Percentiles rank a stretch among this genome's conserved stretches.
phyloP scores from a whole-genome alignment of 345 rosid species.

The Toxicodendron radicans region DNA sequence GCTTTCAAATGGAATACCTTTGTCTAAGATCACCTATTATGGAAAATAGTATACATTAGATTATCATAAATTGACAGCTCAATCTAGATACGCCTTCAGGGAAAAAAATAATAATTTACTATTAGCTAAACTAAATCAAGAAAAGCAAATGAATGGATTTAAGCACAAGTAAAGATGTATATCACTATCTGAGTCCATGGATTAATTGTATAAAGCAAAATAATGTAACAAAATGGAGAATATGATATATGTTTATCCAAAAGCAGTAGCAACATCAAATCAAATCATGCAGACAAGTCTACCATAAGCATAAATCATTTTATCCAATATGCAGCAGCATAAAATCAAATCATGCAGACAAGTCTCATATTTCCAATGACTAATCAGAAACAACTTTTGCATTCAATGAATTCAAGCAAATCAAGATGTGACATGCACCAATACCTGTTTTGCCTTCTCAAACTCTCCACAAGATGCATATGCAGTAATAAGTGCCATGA shows the following conservation, averaged over 20 bases:
- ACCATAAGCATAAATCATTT: not conserved
- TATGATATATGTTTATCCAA: too few species aligned
- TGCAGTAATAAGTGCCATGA: constrained; percentile 75
- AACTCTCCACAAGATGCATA: constrained; percentile 64
- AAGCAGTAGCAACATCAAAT: too few species aligned
- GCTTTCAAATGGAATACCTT: constrained; percentile 40
- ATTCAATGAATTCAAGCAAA: not conserved
- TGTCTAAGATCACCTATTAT: constrained; percentile 54
- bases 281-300: too few species aligned
- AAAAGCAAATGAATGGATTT: constrained; percentile 1
- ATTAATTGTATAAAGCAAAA: too few species aligned
- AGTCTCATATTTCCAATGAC: not conserved
- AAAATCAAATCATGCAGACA: constrained; percentile 6
- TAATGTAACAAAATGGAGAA: too few species aligned
- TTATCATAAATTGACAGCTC: not conserved
- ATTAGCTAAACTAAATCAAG: not conserved
- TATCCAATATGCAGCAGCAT: not conserved
- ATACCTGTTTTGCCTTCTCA: constrained; percentile 90
- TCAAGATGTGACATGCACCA: constrained; percentile 1
- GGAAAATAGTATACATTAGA: constrained; percentile 12
- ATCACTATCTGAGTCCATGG: too few species aligned
- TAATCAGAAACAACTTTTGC: not conserved
- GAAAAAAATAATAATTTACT: not conserved
- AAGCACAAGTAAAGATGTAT: not conserved
- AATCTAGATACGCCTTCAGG: not conserved